Percentiles rank a stretch among this genome's conserved stretches.
phyloP scores from a whole-genome alignment of 805 yeast genomes.

The Candida silvatica region DNA sequence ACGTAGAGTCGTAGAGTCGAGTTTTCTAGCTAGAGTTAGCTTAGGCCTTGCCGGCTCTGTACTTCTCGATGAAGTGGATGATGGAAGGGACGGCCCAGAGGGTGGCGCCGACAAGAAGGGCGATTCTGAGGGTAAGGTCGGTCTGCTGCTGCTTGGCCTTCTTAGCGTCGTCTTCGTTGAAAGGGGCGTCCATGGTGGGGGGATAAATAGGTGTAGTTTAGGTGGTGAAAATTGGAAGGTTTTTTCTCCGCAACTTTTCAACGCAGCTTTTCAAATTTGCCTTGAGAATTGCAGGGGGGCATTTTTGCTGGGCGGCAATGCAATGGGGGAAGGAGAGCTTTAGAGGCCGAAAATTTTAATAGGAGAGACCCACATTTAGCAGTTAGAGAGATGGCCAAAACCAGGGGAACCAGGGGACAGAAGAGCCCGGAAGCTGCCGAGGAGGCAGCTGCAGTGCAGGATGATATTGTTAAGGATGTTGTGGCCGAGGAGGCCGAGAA shows the following conservation, averaged over 20 bases:
- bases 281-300: no score
- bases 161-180: slow-evolving; percentile 30
- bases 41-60: no score
- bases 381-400: not conserved
- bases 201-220: no score
- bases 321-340: not conserved
- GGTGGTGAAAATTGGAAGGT: no score
- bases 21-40: no score
- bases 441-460: not conserved
- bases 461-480: not conserved
- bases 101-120: slow-evolving; percentile 56
- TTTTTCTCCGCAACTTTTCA: no score
- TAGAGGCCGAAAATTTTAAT: no score
- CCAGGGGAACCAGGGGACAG: not conserved
- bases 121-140: slow-evolving; percentile 46
- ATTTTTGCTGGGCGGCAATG: not conserved
- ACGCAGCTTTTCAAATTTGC: no score
- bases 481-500: not conserved
- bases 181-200: no score
- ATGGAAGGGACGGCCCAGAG: slow-evolving; percentile 53
- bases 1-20: no score
- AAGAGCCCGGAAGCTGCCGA: not conserved
- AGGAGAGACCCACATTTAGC: no score
- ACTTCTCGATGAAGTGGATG: slow-evolving; percentile 44
- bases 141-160: slow-evolving; percentile 58